phyloP scores from a whole-genome alignment of 2,329 filamentous ascomycete genomes.

The Botryotinia globosa region DNA sequence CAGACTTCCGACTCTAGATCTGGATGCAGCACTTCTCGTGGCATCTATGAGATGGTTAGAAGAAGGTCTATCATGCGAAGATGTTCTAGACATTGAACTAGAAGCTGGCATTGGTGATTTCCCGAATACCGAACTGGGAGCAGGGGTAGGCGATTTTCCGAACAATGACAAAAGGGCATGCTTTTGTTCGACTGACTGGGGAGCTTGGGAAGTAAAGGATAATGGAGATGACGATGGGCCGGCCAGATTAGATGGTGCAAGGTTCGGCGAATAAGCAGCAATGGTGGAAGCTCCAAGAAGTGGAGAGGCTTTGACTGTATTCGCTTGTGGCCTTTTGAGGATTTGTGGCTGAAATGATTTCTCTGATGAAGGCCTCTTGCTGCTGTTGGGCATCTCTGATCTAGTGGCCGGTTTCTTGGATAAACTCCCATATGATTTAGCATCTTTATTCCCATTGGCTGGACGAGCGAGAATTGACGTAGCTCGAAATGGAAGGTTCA shows the following conservation, averaged over 20 bases:
- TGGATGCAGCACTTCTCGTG: conserved; percentile 23
- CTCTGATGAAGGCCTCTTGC: conserved; percentile 31
- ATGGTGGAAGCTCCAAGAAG: conserved; percentile 25
- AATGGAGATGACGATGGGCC: conserved; percentile 9
- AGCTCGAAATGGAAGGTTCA: conserved; percentile 34
- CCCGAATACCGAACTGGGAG: conserved; percentile 28
- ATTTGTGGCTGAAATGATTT: conserved; percentile 54
- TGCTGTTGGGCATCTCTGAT: conserved; percentile 8
- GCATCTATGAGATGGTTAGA: conserved; percentile 22
- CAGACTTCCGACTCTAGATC: conserved; percentile 36
- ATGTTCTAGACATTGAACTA: conserved; percentile 17
- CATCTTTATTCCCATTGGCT: conserved; percentile 26
- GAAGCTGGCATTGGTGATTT: conserved; percentile 25
- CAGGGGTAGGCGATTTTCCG: conserved; percentile 26
- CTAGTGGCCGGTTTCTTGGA: conserved; percentile 3
- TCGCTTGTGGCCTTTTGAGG: conserved; percentile 48
- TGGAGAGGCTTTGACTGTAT: conserved; percentile 27
- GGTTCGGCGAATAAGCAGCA: conserved; percentile 34
- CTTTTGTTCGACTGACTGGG: conserved; percentile 46
- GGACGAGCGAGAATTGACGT: conserved; percentile 35
- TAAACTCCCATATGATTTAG: conserved; percentile 5
- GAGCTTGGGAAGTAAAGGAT: conserved; percentile 31
- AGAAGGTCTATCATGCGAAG: conserved; percentile 20
- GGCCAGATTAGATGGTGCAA: background rate
- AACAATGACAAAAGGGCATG: conserved; percentile 43